These are phyloP conservation scores for Leishmania aethiopica DNA, from an alignment of 208 protist species.

Conservation along the genomic window DNA sequence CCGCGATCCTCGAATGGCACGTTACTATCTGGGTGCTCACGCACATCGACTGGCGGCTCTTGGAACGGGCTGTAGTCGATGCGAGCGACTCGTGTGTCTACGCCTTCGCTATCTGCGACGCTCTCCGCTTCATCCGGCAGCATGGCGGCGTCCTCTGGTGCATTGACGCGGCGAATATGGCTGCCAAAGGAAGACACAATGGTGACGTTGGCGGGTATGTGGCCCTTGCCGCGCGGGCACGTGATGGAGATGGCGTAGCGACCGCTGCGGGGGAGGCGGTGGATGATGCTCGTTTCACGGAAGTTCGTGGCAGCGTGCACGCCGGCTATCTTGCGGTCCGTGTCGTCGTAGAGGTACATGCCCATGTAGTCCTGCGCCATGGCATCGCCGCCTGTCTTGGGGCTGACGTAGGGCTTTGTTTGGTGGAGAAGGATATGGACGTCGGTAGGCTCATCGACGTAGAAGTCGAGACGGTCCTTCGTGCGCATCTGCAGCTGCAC, in stretches of 20 bases:
- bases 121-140: conserved; percentile 67
- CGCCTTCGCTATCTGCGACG: conserved; percentile 65
- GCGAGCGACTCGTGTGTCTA: conserved; percentile 41
- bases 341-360: conserved; percentile 86
- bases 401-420: conserved; percentile 48
- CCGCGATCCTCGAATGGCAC: conserved; percentile 56
- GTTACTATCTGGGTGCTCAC: conserved; percentile 54
- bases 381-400: conserved; percentile 56
- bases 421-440: conserved; percentile 78
- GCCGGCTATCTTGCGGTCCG: conserved; percentile 61
- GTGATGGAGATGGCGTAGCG: conserved; percentile 76
- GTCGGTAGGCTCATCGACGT: conserved; percentile 69
- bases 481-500: conserved; percentile 44
- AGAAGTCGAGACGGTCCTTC: conserved; percentile 82
- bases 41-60: conserved; percentile 28
- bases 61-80: conserved; percentile 68
- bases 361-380: conserved; percentile 81
- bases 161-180: conserved; percentile 58
- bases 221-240: conserved; percentile 60
- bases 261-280: conserved; percentile 57
- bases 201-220: conserved; percentile 50
- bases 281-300: conserved; percentile 73
- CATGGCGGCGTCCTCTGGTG: conserved; percentile 63
- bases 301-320: conserved; percentile 82
- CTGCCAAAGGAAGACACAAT: conserved; percentile 45